These are phyloP conservation scores for Dentipellis sp. DNA, from an alignment of 768 basidiomycete species.

Conservation along the genomic window DNA sequence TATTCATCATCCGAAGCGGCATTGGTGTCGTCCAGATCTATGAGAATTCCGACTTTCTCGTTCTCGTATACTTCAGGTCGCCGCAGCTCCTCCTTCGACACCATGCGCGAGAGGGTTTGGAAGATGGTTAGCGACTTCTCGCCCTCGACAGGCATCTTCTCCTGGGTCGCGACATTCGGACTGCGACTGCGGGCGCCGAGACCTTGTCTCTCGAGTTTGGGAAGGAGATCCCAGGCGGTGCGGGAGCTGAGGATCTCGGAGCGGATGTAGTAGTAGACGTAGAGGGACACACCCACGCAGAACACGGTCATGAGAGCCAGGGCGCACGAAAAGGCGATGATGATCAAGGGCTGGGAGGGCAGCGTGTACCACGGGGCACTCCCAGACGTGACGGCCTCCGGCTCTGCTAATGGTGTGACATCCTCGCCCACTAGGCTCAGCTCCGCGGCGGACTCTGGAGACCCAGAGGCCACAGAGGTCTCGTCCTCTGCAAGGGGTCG, in stretches of 20 bases:
- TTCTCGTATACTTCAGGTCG: background rate
- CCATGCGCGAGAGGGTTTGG: background rate
- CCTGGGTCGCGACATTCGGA: constrained; percentile 1
- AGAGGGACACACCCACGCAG: constrained; percentile 1
- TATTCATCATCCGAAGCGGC: constrained; percentile 2
- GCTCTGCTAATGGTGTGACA: background rate
- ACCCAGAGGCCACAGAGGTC: background rate
- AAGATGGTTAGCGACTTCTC: background rate
- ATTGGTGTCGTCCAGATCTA: constrained; percentile 4
- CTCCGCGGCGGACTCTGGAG: background rate
- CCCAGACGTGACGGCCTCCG: background rate
- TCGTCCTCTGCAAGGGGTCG: constrained; percentile 1
- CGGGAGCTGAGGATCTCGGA: constrained; percentile 1
- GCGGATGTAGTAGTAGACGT: constrained; percentile 2
- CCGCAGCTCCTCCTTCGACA: background rate
- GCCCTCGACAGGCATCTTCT: background rate
- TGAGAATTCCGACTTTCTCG: constrained; percentile 3
- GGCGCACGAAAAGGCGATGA: constrained; percentile 1
- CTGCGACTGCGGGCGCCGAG: constrained; percentile 2
- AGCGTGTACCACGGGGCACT: background rate
- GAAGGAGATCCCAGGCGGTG: constrained; percentile 15
- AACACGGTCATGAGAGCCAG: constrained; percentile 1
- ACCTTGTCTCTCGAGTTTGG: constrained; percentile 14
- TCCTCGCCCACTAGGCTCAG: background rate
- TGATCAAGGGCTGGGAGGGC: background rate